phyloP scores from a whole-genome alignment of 2,329 filamentous ascomycete genomes.

The Aspergillus proliferans region DNA sequence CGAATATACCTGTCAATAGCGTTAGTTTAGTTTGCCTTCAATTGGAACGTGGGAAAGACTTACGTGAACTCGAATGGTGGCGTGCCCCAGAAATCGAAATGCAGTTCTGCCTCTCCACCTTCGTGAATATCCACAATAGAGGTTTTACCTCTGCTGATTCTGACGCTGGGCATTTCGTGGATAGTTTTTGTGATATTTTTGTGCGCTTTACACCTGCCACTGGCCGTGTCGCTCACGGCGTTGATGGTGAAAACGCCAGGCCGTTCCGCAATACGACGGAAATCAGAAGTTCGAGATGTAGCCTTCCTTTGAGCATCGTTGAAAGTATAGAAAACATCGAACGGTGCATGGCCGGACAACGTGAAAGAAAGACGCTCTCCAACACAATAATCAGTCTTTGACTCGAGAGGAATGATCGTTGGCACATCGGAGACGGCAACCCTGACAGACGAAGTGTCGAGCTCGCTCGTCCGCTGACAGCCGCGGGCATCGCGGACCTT shows the following conservation, averaged over 20 bases:
- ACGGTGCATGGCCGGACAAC: slow-evolving; percentile 82
- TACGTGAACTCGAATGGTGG: slow-evolving; percentile 93
- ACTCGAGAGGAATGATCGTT: slow-evolving; percentile 80
- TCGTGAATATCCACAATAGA: slow-evolving; percentile 90
- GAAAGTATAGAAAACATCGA: slow-evolving; percentile 89
- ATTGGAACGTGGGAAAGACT: slow-evolving; percentile 16
- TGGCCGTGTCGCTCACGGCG: slow-evolving; percentile 78
- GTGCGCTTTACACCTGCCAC: slow-evolving; percentile 70
- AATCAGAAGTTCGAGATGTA: slow-evolving; percentile 64
- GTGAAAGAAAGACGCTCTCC: slow-evolving; percentile 92
- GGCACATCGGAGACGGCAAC: slow-evolving; percentile 91
- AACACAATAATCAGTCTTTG: slow-evolving; percentile 83
- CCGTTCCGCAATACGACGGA: slow-evolving; percentile 87
- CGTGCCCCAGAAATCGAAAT: slow-evolving; percentile 92
- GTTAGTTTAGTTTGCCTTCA: background rate
- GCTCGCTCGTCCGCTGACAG: slow-evolving; percentile 72
- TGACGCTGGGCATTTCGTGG: slow-evolving; percentile 85
- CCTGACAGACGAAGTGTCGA: slow-evolving; percentile 69
- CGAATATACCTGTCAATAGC: slow-evolving; percentile 61
- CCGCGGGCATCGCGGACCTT: slow-evolving; percentile 82
- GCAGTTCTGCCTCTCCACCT: slow-evolving; percentile 84
- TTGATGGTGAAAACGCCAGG: slow-evolving; percentile 86
- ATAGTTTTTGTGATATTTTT: slow-evolving; percentile 76
- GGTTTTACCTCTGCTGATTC: slow-evolving; percentile 76
- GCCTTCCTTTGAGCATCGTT: slow-evolving; percentile 72